A percentile compares a stretch with the other conserved stretches of the same genome.
Conservation (phyloP, 192 early-diverging fungal genomes). For the Coemansia sp. region DNA sequence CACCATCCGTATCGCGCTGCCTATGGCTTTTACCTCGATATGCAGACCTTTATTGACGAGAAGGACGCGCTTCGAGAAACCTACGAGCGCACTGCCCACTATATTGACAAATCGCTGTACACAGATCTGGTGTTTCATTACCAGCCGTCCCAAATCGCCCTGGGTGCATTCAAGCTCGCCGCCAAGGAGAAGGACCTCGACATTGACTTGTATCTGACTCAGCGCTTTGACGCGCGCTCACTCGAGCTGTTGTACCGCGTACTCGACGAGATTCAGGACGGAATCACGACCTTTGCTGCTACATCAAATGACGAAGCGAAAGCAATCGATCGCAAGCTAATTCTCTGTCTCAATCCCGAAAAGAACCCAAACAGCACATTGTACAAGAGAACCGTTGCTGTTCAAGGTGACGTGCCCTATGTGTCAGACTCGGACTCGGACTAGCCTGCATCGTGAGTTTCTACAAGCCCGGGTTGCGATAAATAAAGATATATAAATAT, state of each 20-base stretch:
- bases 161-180: constrained; percentile 68
- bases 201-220: constrained; percentile 57
- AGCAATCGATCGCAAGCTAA: constrained; percentile 66
- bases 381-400: constrained; percentile 53
- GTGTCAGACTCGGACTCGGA: constrained; percentile 49
- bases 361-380: constrained; percentile 70
- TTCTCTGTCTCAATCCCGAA: constrained; percentile 72
- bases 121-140: constrained; percentile 78
- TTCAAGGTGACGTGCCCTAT: constrained; percentile 39
- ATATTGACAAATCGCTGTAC: constrained; percentile 64
- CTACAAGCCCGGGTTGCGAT: neutral
- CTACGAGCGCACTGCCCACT: constrained; percentile 59
- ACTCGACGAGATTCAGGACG: constrained; percentile 58
- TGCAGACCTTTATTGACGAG: constrained; percentile 58
- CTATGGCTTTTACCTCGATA: constrained; percentile 75
- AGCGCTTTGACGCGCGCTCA: constrained; percentile 47
- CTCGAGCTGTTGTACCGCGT: constrained; percentile 54
- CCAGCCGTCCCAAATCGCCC: constrained; percentile 76
- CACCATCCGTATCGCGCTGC: constrained; percentile 74
- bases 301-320: constrained; percentile 58
- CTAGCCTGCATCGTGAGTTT: constrained; percentile 1
- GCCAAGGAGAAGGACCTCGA: constrained; percentile 59
- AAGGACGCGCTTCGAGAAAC: constrained; percentile 34
- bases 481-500: constrained; percentile 3
- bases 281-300: constrained; percentile 41